phyloP scores from a whole-genome alignment of 78 protist genomes.

The Polysphondylium violaceum region DNA sequence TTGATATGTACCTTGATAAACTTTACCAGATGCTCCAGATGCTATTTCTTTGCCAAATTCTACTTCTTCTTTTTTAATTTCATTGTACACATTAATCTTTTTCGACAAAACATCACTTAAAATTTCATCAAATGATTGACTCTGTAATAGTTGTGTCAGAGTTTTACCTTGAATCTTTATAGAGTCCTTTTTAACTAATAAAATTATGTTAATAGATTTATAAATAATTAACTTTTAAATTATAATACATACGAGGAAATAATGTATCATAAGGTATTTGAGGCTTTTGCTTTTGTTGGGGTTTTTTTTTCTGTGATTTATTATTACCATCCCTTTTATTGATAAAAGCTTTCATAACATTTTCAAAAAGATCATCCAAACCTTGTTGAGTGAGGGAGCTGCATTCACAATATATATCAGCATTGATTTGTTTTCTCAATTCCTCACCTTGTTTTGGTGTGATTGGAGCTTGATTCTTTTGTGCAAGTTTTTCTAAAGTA shows the following conservation, averaged over 20 bases:
- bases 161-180: slow-evolving; percentile 62
- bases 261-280: too few relatives aligned
- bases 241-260: too few relatives aligned
- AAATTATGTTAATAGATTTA: too few relatives aligned
- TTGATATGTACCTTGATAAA: slow-evolving; percentile 46
- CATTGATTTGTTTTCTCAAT: slow-evolving; percentile 83
- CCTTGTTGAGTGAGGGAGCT: slow-evolving; percentile 92
- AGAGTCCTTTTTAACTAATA: too few relatives aligned
- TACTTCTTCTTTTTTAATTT: slow-evolving; percentile 33
- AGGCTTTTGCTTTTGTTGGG: too few relatives aligned
- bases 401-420: slow-evolving; percentile 94
- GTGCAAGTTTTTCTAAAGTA: neutral
- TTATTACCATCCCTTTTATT: too few relatives aligned
- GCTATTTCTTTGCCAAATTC: slow-evolving; percentile 57
- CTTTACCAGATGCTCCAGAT: slow-evolving; percentile 79
- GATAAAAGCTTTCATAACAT: too few relatives aligned
- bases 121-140: slow-evolving; percentile 62
- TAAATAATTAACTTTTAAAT: too few relatives aligned
- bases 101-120: slow-evolving; percentile 14
- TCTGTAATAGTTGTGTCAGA: slow-evolving; percentile 22
- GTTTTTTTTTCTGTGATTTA: too few relatives aligned
- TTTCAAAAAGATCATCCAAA: slow-evolving; percentile 95
- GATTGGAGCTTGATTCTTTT: slow-evolving; percentile 11
- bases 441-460: slow-evolving; percentile 67
- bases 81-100: slow-evolving; percentile 60